phyloP scores from a whole-genome alignment of 169 alveolate genomes.

The Eimeria necatrix region DNA sequence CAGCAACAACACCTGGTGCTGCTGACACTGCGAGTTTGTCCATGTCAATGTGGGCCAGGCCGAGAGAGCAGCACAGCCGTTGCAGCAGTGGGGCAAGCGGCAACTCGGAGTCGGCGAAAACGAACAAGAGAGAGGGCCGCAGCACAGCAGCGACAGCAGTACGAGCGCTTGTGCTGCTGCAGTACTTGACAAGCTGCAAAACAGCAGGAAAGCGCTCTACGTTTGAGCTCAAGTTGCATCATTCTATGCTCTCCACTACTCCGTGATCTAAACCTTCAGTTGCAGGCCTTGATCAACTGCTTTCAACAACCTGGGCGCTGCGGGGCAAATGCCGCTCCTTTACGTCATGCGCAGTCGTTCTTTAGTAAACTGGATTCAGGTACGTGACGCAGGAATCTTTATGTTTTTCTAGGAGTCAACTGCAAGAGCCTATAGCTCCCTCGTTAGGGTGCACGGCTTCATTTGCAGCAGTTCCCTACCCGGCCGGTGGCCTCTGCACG shows the following conservation, averaged over 20 bases:
- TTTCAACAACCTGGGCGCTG: too few relatives aligned
- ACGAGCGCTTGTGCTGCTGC: not conserved
- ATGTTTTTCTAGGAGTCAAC: not conserved
- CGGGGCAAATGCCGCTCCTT: too few relatives aligned
- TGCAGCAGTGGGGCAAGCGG: conserved; percentile 45
- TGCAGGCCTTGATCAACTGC: not conserved
- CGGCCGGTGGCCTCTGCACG: conserved; percentile 61
- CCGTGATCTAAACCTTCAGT: not conserved
- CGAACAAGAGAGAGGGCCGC: conserved; percentile 61
- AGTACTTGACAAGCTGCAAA: conserved; percentile 5
- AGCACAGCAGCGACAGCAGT: conserved; percentile 31
- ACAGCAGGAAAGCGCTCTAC: not conserved
- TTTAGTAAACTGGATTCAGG: too few relatives aligned
- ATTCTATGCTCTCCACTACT: not conserved
- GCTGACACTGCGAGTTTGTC: not conserved
- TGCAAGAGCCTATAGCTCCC: not conserved
- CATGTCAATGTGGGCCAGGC: conserved; percentile 49
- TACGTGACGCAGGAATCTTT: not conserved
- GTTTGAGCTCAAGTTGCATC: too few relatives aligned
- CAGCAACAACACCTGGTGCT: not conserved
- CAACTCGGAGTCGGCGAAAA: conserved; percentile 59
- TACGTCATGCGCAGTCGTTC: too few relatives aligned
- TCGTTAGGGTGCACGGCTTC: not conserved
- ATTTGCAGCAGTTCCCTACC: conserved; percentile 20
- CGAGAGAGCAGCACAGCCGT: conserved; percentile 51